Evolutionary conservation across 2,329 filamentous ascomycete species (phyloP), one percentile per base, ranked within the genome.

Genomic region (Phialophora expanda): DNA sequence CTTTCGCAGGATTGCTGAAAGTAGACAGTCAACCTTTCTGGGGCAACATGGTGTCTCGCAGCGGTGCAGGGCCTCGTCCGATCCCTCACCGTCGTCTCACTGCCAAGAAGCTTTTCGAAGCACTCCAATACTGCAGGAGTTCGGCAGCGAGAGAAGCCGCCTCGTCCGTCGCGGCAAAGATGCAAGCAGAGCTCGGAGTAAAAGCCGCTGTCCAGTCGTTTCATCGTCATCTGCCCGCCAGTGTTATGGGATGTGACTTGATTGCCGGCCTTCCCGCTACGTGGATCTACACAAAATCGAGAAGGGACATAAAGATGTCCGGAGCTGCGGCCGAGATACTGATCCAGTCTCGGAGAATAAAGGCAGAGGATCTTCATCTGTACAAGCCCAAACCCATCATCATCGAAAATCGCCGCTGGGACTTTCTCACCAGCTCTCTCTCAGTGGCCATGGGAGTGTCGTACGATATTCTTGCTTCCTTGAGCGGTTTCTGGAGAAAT

Each of bases 161-260:
- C 22, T 22, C 48, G 28, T 41, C 9, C 8, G 24, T 66, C 22
- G 57, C 51, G 14, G 50, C 28, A 7, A 62, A 59, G 55, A 92
- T 93, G 66, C 80, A 85, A 22, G 81, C 86, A 66, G 90, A 93
- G 69, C 78, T 80, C 7, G 89, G 89, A 0, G 82, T 85, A 4
- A 83, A 88, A 61, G 78, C 85, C 28, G 90, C 88, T 0, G 87
- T 84, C 0, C 84, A 86, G 74, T 87, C 84, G 66, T 92, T 93
- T 71, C 89, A 92, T 71, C 83, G 85, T 14, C 86, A 89, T 66
- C 79, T 96, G 0, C 80, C 90, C 56, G 76, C 87, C 4, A 85
- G 90, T 66, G 80, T 80, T 14, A 74, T 95, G 66, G 82, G 89
- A 62, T 95, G 92, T 75, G 84, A 85, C 9, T 73, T 95, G 22